phyloP scores from a whole-genome alignment of 2,329 filamentous ascomycete species.

The Aquanectria penicillioides region DNA sequence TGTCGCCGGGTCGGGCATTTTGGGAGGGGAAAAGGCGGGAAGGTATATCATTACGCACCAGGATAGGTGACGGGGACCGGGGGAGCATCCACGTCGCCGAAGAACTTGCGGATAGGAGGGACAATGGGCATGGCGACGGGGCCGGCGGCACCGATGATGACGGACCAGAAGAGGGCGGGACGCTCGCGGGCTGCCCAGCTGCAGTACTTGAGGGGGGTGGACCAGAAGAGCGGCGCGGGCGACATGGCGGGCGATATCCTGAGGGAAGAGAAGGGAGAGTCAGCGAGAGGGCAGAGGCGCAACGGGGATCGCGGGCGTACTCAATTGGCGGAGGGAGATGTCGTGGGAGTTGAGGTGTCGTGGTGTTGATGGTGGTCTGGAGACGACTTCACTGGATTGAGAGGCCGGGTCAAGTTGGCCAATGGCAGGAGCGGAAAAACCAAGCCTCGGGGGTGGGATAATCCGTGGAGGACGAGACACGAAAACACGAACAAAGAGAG shows the following conservation, averaged over 20 bases:
- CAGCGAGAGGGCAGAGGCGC: background rate
- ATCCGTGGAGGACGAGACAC: constrained; percentile 19
- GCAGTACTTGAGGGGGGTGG: constrained; percentile 82
- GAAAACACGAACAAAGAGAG: too few relatives aligned
- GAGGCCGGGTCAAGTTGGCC: constrained; percentile 25
- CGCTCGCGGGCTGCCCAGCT: constrained; percentile 89
- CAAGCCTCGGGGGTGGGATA: constrained; percentile 42
- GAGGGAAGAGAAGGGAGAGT: background rate
- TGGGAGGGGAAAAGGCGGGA: too few relatives aligned
- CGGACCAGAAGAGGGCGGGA: constrained; percentile 91
- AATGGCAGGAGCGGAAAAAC: constrained; percentile 45
- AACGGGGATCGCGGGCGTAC: constrained; percentile 32
- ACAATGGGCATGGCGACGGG: constrained; percentile 76
- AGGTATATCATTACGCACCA: constrained; percentile 66
- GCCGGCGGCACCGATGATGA: constrained; percentile 77
- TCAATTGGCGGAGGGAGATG: constrained; percentile 47
- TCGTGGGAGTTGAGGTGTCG: constrained; percentile 33
- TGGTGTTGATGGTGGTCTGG: constrained; percentile 36
- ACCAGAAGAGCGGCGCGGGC: constrained; percentile 80
- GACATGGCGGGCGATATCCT: constrained; percentile 63
- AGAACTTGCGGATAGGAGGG: constrained; percentile 75
- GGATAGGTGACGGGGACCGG: constrained; percentile 91
- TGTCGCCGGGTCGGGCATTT: too few relatives aligned
- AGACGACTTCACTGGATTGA: constrained; percentile 19
- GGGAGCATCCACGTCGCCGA: constrained; percentile 79